Base-by-base conservation (phyloP, 139 green algal species). In the Raphidocelis subcapitata region DNA sequence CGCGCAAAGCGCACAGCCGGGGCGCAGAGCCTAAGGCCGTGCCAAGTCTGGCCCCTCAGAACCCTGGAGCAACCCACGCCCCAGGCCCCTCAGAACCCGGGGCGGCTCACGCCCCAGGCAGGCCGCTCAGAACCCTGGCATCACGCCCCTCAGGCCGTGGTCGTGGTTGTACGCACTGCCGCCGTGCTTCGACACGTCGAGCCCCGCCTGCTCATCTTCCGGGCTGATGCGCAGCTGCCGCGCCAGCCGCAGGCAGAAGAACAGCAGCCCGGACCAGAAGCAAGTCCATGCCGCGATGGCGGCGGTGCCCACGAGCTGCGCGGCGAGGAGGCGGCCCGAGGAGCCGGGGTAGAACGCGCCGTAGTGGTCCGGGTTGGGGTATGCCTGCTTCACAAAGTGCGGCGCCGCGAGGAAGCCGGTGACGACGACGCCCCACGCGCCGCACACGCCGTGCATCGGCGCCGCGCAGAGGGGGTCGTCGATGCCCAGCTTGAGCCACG, bases 361-460 rank as follows among this genome's bases (percentile, higher is more conserved):
- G n/a, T 83, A 82, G 62, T 78, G 83, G 65, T 79, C 69, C n/a
- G n/a, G n/a, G 52, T 75, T 74, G 36, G 76, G 57, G 64, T 84
- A 89, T 3, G 67, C 71, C 69, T 88, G 62, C 23, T 29, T 28
- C 20, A 91, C 74, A 29, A 85, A 89, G 54, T 87, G 32, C 0
- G 24, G 23, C 20, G 72, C 71, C 0, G 72, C 72, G 54, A 94
- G 79, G 28, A 91, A 65, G 28, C 86, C 86, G 8, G 87, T 68
- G 20, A 83, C 74, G 32, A 92, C 31, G 26, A 86, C 63, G 20
- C 85, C 88, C 79, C 84, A 93, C 2, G 78, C 63, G 29, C 87
- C 89, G 73, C 70, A 82, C 44, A 84, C 74, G 61, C 86, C 89
- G 77, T 97, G 92, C 85, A 97, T 91, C 55, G 91, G 83, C 5